Base-by-base conservation (phyloP, 805 yeast species). In the Debaryomyces tyrocola region DNA sequence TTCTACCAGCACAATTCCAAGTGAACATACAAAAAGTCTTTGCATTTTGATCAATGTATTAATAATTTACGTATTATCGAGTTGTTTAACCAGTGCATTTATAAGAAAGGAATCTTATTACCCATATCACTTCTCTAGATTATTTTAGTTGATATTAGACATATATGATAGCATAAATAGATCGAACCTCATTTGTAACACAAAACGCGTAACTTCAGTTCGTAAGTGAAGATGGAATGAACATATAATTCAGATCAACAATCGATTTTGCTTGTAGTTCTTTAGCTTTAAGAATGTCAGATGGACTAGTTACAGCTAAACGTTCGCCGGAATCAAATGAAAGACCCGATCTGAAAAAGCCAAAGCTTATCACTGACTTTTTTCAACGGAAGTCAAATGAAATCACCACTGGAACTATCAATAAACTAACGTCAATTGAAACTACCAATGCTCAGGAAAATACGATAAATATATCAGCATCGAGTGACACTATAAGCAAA, bases 31-130 rank as follows among this genome's bases (percentile, higher is more conserved):
- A 12, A 59, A 56, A 45, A 42, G 45, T 6, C 43, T 46, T 3
- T 50, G 60, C 15, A 53, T 66, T 3, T 49, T 66, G 33, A 20
- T 54, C 6, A 53, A 56, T 20, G 27, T 65, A 0, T 59, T 60
- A 2, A 57, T 60, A 3, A 44, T 64, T 15, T 66, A 66, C 37
- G 35, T 78, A n/a, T 62, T 77, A 40, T 76, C 73, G 59, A 73
- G 76, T 53, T 49, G 65, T 17, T 68, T 79, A 52, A 70, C 78
- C 9, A 69, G 76, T 44, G 59, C 75, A n/a, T 75, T 66, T 51
- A 52, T 67, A 43, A 55, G 70, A 12, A 81, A 81, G 57, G 81
- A 78, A 53, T 64, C 58, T 3, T 73, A 60, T 1, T 81, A 80
- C 55, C 84, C 84, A 0, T 80, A 70, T 56, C 51, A 48, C 29